Percentiles rank a stretch among this genome's conserved stretches.
Evolutionary conservation across 805 yeast genomes (phyloP).

Genomic region (Metschnikowia arizonensis): DNA sequence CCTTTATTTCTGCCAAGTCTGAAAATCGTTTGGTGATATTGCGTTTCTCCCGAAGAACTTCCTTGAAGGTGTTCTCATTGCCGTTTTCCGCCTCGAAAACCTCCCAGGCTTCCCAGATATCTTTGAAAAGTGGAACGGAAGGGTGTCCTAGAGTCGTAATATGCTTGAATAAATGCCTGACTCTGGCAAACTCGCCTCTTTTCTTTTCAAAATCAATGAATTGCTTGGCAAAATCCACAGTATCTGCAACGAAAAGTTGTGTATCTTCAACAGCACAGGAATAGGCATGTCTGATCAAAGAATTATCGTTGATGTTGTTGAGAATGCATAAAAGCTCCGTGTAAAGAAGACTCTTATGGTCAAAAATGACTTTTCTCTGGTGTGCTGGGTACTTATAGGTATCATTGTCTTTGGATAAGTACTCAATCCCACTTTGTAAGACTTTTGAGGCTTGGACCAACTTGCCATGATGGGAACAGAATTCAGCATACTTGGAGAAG

Average conservation of each 20-base stretch:
- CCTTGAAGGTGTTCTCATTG: slow-evolving; percentile 63
- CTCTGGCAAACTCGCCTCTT: slow-evolving; percentile 53
- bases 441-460: slow-evolving; percentile 40
- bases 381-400: not conserved
- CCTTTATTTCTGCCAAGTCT: slow-evolving; percentile 9
- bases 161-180: slow-evolving; percentile 55
- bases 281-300: slow-evolving; percentile 19
- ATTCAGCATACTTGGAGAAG: slow-evolving; percentile 52
- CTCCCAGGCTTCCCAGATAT: slow-evolving; percentile 66
- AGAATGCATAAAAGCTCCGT: not conserved
- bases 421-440: slow-evolving; percentile 17
- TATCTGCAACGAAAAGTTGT: slow-evolving; percentile 39
- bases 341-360: slow-evolving; percentile 26
- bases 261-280: slow-evolving; percentile 40
- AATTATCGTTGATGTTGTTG: not conserved
- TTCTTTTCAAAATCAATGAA: slow-evolving; percentile 57
- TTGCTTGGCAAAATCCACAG: slow-evolving; percentile 43
- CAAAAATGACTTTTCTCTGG: slow-evolving; percentile 14
- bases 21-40: slow-evolving; percentile 24
- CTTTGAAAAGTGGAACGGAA: slow-evolving; percentile 12
- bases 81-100: slow-evolving; percentile 72
- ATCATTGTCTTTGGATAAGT: slow-evolving; percentile 7
- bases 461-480: slow-evolving; percentile 57
- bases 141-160: slow-evolving; percentile 25
- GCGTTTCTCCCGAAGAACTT: slow-evolving; percentile 63